Conservation (phyloP, 257 asterid genomes). For the Ophiorrhiza pumila region DNA sequence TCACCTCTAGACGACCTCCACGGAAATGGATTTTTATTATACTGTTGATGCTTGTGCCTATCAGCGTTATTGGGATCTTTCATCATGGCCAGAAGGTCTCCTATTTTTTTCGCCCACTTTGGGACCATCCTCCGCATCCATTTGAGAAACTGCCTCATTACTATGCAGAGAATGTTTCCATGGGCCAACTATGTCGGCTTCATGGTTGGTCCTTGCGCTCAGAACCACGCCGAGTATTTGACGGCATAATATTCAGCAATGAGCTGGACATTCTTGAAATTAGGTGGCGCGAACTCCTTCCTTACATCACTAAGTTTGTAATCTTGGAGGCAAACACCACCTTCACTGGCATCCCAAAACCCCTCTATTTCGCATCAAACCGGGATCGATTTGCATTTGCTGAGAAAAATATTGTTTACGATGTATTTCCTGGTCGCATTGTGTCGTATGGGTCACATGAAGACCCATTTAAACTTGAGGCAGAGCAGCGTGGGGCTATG, state of each 20-base stretch:
- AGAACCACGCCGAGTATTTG: slow-evolving; percentile 79
- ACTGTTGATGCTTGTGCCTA: slow-evolving; percentile 44
- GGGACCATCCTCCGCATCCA: slow-evolving; percentile 81
- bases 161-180: slow-evolving; percentile 85
- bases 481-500: slow-evolving; percentile 72
- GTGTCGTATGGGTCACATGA: slow-evolving; percentile 35
- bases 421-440: slow-evolving; percentile 55
- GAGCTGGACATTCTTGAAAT: slow-evolving; percentile 87
- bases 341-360: slow-evolving; percentile 83
- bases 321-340: slow-evolving; percentile 90
- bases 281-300: slow-evolving; percentile 79
- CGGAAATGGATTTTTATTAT: slow-evolving; percentile 32
- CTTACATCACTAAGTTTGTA: slow-evolving; percentile 65
- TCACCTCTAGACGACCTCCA: slow-evolving; percentile 37
- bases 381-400: slow-evolving; percentile 67
- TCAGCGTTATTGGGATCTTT: slow-evolving; percentile 35
- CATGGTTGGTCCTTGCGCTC: slow-evolving; percentile 81
- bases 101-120: slow-evolving; percentile 86
- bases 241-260: slow-evolving; percentile 79
- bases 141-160: slow-evolving; percentile 72
- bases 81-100: slow-evolving; percentile 53
- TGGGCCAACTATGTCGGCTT: slow-evolving; percentile 66
- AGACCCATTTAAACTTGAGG: slow-evolving; percentile 74
- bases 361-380: slow-evolving; percentile 55
- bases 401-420: slow-evolving; percentile 52